Evolutionary conservation across 1,284 basidiomycete species (phyloP), one percentile per base, ranked within the genome.

Genomic region (Garcileccinum viscosum): DNA sequence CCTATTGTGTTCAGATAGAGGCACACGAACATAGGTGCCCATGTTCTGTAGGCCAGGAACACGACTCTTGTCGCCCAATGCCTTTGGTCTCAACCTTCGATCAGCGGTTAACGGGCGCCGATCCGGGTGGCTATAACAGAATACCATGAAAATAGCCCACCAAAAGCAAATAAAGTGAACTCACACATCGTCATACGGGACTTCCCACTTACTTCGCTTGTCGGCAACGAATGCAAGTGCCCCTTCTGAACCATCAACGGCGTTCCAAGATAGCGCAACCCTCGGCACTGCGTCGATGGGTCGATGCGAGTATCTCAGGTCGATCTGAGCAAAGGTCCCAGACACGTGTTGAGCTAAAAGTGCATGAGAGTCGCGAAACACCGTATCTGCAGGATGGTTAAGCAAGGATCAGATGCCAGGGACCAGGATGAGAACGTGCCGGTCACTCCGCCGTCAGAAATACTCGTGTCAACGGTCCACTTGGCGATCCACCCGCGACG

Each of bases 181-280:
- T 75, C 76, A 95, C 94, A 93, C 77, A 76, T 96, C 95, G 74
- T 96, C 95, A 73, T 93, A 96, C 0, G 95, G 95, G 0, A 93
- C 80, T 74, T 95, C 94, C 82, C 90, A 93, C 38, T 78, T 78
- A 27, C 80, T 78, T 65, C 85, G 86, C 24, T 82, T 81, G 70
- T 94, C 93, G 2, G 89, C 77, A 6, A 92, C 90, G 73, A 95
- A 95, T 2, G 89, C 85, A 40, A 96, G 77, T 7, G 91, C 87
- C 0, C 93, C 93, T 0, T 77, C 71, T 11, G 63, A 35, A 22
- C 78, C 69, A 35, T 69, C 65, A 35, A 71, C 83, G 0, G 86
- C 85, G 64, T 90, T 89, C 93, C 94, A 96, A 1, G 90, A 85
- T 12, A 89, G 76, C 1, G 92, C 86, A 5, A 88, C 86, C 12